Evolutionary conservation across 768 basidiomycete species (phyloP).

Genomic region (Amyloporia xantha): DNA sequence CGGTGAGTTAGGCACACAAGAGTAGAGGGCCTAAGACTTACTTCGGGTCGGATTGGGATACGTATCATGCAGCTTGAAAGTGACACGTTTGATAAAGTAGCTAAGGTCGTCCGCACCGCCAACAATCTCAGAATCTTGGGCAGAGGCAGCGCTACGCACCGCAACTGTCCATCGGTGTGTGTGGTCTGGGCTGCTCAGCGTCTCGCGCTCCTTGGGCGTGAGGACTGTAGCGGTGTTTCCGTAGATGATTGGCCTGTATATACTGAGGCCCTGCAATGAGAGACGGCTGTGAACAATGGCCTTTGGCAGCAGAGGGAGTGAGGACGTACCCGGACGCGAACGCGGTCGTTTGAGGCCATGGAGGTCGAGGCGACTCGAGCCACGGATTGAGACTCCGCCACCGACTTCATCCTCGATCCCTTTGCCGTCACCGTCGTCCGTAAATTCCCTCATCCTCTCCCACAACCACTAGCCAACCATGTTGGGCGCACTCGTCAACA

Average conservation of each 20-base stretch:
- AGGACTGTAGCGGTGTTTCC: slow-evolving; percentile 87
- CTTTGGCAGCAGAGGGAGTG: background rate
- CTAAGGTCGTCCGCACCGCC: slow-evolving; percentile 87
- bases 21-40: slow-evolving; percentile 36
- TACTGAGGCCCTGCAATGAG: slow-evolving; percentile 71
- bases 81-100: slow-evolving; percentile 92
- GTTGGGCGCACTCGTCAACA: slow-evolving; percentile 59
- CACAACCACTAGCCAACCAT: slow-evolving; percentile 34
- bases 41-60: slow-evolving; percentile 88
- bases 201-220: slow-evolving; percentile 61
- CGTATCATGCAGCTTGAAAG: slow-evolving; percentile 97
- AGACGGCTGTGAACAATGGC: too few species aligned
- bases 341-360: slow-evolving; percentile 60
- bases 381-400: slow-evolving; percentile 28
- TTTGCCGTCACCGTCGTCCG: slow-evolving; percentile 6
- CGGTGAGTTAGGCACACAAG: slow-evolving; percentile 6
- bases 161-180: slow-evolving; percentile 98
- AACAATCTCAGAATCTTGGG: slow-evolving; percentile 65
- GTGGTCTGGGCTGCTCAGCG: slow-evolving; percentile 56
- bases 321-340: slow-evolving; percentile 68
- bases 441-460: slow-evolving; percentile 2
- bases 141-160: slow-evolving; percentile 79
- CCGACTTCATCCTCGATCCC: slow-evolving; percentile 11
- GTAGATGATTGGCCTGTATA: slow-evolving; percentile 89
- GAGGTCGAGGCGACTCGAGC: slow-evolving; percentile 32